These are phyloP conservation scores for Neoascochyta sp. DNA, from an alignment of 2,329 filamentous ascomycete genomes.

Conservation along the genomic window DNA sequence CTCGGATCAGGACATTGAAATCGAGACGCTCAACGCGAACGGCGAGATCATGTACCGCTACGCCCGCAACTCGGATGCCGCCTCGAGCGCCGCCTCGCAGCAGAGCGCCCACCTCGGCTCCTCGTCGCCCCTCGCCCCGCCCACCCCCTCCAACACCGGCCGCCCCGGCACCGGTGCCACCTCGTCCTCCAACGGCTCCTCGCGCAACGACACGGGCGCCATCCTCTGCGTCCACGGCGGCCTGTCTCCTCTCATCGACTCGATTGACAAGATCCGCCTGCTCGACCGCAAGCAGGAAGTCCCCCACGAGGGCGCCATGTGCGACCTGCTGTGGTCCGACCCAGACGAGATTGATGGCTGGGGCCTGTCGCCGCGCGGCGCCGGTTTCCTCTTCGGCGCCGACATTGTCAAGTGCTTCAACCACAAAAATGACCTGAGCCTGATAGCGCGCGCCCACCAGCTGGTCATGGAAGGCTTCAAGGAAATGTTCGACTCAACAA, in stretches of 20 bases:
- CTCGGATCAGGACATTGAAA: conserved; percentile 73
- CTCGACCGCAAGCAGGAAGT: conserved; percentile 95
- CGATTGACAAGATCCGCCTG: conserved; percentile 89
- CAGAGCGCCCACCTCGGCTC: conserved; percentile 32
- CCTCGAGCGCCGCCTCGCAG: conserved; percentile 36
- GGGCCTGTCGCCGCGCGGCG: conserved; percentile 89
- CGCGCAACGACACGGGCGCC: conserved; percentile 57
- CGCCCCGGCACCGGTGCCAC: conserved; percentile 78
- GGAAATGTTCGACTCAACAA: conserved; percentile 87
- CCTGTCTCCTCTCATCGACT: conserved; percentile 84
- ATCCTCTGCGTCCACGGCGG: conserved; percentile 96
- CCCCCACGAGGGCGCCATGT: conserved; percentile 98
- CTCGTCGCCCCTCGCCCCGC: conserved; percentile 36
- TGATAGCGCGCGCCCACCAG: conserved; percentile 93
- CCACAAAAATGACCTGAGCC: conserved; percentile 82
- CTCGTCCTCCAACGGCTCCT: conserved; percentile 57
- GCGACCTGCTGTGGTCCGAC: conserved; percentile 95
- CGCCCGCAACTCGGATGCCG: conserved; percentile 45
- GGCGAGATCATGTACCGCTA: conserved; percentile 75
- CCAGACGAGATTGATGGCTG: conserved; percentile 97
- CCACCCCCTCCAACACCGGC: conserved; percentile 56
- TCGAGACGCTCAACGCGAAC: conserved; percentile 84
- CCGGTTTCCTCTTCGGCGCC: conserved; percentile 90
- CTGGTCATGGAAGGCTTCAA: conserved; percentile 99
- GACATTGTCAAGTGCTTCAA: conserved; percentile 96